Percentiles rank a stretch among this genome's conserved stretches.
Conservation (phyloP, 106 monocot genomes). For the Apostasia ramifera region DNA sequence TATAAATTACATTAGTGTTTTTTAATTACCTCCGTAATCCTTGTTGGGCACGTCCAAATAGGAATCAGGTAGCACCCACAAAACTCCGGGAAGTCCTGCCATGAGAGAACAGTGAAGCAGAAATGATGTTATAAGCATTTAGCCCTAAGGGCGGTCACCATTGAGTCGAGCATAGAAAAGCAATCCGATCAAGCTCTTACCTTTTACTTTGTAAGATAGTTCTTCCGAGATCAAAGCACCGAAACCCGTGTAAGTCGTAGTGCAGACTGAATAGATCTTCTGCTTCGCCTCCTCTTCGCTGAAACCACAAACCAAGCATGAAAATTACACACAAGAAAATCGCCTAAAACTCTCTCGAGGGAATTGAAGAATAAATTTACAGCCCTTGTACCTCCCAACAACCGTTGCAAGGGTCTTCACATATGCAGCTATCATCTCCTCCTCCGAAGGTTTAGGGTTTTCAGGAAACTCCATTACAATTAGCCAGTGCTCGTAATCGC, state of each 20-base stretch:
- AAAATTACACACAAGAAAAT: neutral
- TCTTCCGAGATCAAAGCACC: constrained; percentile 96
- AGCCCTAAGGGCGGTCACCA: too few species aligned
- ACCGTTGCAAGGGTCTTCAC: constrained; percentile 83
- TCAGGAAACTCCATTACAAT: constrained; percentile 92
- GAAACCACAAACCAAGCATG: neutral
- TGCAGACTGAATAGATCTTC: constrained; percentile 96
- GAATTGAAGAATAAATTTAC: neutral
- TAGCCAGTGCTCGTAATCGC: constrained; percentile 99
- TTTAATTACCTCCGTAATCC: constrained; percentile 87
- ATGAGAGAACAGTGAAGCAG: neutral
- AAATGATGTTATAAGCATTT: too few species aligned
- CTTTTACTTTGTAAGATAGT: constrained; percentile 92
- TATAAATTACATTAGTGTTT: neutral
- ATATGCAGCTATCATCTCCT: constrained; percentile 82
- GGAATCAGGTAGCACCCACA: constrained; percentile 97
- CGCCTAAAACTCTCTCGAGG: neutral
- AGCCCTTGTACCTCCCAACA: constrained; percentile 55
- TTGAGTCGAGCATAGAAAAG: neutral
- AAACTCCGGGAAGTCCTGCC: constrained; percentile 78
- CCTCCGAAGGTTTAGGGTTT: constrained; percentile 69
- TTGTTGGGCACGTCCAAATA: constrained; percentile 98
- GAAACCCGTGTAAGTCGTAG: constrained; percentile 96
- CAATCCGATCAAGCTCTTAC: constrained; percentile 12
- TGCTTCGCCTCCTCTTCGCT: constrained; percentile 99